Evolutionary conservation across 2,329 filamentous ascomycete genomes (phyloP).

Genomic region (Trichoderma gracile): DNA sequence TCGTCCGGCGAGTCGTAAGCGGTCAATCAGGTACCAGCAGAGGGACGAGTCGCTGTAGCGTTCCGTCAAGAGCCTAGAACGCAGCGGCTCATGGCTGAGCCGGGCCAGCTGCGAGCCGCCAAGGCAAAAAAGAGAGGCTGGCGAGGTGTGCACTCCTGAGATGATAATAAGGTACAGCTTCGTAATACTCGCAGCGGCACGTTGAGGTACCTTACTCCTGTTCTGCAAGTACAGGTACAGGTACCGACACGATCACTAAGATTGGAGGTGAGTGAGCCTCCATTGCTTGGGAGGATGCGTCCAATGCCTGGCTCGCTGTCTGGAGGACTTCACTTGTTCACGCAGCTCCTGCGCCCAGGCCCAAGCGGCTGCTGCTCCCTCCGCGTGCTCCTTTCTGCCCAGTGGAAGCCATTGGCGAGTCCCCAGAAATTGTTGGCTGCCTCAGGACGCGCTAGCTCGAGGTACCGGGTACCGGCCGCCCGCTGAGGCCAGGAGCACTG

Average conservation of each 20-base stretch:
- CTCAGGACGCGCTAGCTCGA: constrained; percentile 25
- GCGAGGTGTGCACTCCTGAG: neutral
- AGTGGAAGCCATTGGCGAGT: constrained; percentile 22
- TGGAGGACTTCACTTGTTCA: too few relatives aligned
- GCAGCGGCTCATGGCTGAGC: neutral
- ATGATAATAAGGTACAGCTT: too few relatives aligned
- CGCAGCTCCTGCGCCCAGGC: neutral
- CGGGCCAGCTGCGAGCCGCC: neutral
- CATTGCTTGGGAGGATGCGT: too few relatives aligned
- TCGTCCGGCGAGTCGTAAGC: neutral
- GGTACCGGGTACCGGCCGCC: constrained; percentile 8
- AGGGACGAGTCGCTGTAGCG: too few relatives aligned
- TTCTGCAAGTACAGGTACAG: too few relatives aligned
- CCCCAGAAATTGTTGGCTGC: constrained; percentile 26
- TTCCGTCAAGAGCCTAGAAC: too few relatives aligned
- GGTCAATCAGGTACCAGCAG: constrained; percentile 10
- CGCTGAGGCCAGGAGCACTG: neutral
- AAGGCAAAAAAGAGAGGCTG: constrained; percentile 2
- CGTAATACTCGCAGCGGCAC: neutral
- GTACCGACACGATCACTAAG: neutral
- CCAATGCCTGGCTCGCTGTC: neutral
- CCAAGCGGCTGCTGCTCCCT: neutral
- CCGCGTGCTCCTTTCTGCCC: constrained; percentile 17
- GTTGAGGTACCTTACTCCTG: too few relatives aligned
- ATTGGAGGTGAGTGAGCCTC: neutral